Base-by-base conservation (phyloP, 2,329 filamentous ascomycete genomes). In the Thelonectria rubi region DNA sequence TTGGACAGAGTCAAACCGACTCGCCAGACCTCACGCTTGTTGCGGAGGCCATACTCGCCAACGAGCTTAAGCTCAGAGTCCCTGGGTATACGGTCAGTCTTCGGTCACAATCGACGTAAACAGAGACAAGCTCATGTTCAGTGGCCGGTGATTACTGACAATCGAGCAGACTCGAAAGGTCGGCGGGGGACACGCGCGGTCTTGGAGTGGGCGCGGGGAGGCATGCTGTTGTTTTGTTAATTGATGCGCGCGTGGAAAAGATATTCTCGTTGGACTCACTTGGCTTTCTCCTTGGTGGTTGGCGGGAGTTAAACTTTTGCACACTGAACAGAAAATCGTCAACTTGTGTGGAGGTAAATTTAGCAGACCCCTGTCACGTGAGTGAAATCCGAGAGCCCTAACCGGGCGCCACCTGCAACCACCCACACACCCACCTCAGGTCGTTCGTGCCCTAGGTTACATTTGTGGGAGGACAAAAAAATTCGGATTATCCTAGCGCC, bases 1-100 rank as follows among this genome's bases (percentile, higher is more conserved):
- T 98, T 98, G 87, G 95, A 98, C 80, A 99, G 91, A 79, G 94
- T 97, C 84, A 99, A 91, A 89, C 93, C 91, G 85, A 99, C 95
- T 85, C 95, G 93, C 95, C 95, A 99, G 81, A 99, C 95, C 89
- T 99, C 95, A 88, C 95, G 94, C 93, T 99, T 99, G 89, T 99
- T 99, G 86, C 94, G 92, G 78, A 99, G 93, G 86, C 95, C 95
- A 88, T 96, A 99, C 88, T 99, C 95, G 85, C 95, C 95, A 79
- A 99, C 94, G 84, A 95, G 91, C 92, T 99, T 99, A 84, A 99
- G 86, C 88, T 99, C 95, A 80, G 94, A 93, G 88, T 99, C 95
- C 87, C 95, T 98, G 86, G 79, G 77, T 74, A 73, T 72, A 76
- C 79, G 77, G 86, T 91, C 88, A 91, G 91, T 91, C 84, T 86